Base-by-base conservation (phyloP, 106 monocot genomes). In the Dendrobium huoshanense region DNA sequence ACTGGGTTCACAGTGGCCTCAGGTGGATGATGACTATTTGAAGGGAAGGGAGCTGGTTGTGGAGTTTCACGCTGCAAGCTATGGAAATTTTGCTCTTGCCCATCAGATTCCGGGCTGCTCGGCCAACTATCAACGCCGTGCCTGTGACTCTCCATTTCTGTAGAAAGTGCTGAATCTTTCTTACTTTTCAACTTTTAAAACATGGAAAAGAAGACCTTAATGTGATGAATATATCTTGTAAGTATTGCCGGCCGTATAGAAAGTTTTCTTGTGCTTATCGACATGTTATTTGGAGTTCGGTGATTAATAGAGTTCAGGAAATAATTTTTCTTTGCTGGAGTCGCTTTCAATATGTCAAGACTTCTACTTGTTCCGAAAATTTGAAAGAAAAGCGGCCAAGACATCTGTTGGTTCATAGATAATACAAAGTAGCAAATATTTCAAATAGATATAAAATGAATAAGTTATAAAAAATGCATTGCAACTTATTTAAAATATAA, bases 11-110 rank as follows among this genome's bases (percentile, higher is more conserved):
- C 74, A 5, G 74, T 9, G 42, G 43, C 41, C n/a, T 41, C 17
- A 20, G 74, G 74, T 1, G 20, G 5, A 43, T 74, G 41, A 15
- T 5, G 43, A 13, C 44, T 74, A 7, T 20, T 18, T 8, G 43
- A 11, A 74, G 74, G n/a, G 74, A 43, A 74, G n/a, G 74, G 13
- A 41, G 22, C 74, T 16, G 20, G 43, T 4, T 24, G 19, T n/a
- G 74, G 74, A 74, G 43, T 19, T 74, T n/a, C 74, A 42, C 6
- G 43, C 20, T 74, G 41, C 74, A 74, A 2, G 20, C 74, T 74
- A 41, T 42, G 74, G 42, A 74, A 43, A 74, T 74, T 31, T 3
- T 43, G 42, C 18, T 74, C 74, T 1, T 74, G 74, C 1, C 44
- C 74, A 4, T 41, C 41, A 19, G 43, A 74, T n/a, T 74, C 74